Conservation (phyloP, 2,329 filamentous ascomycete species). For the Monosporascus sp. region DNA sequence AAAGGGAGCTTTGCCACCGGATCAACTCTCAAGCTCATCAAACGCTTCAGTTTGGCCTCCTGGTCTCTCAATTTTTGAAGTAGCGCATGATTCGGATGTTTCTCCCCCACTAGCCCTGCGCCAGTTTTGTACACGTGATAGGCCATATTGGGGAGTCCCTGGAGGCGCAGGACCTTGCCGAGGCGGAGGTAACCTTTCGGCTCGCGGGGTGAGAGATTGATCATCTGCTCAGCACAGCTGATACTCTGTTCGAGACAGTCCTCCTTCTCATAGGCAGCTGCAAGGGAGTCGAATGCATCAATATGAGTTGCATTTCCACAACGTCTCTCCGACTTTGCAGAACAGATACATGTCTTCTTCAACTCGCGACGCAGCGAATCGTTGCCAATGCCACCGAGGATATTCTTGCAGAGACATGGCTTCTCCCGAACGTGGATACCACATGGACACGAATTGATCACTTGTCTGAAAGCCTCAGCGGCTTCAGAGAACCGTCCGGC, state of each 20-base stretch:
- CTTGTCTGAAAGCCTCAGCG: constrained; percentile 5
- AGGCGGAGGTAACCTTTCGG: constrained; percentile 24
- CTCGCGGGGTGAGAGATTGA: constrained; percentile 22
- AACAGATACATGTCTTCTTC: constrained; percentile 18
- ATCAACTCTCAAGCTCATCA: constrained; percentile 13
- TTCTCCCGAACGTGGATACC: constrained; percentile 9
- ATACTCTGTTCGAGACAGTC: constrained; percentile 10
- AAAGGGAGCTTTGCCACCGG: constrained; percentile 18
- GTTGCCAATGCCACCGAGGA: constrained; percentile 14
- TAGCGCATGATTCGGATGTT: constrained; percentile 15
- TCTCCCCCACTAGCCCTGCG: constrained; percentile 18
- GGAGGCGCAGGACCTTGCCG: constrained; percentile 20
- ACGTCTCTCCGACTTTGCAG: constrained; percentile 14
- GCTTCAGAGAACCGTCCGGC: not conserved
- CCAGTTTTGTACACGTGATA: constrained; percentile 20
- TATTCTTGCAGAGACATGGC: constrained; percentile 13
- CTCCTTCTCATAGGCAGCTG: constrained; percentile 16
- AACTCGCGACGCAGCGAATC: constrained; percentile 15
- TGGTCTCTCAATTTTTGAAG: constrained; percentile 13
- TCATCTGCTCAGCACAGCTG: constrained; percentile 17
- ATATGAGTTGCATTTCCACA: constrained; percentile 20
- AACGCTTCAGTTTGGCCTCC: constrained; percentile 11
- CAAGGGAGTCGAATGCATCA: constrained; percentile 19
- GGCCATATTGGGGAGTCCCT: constrained; percentile 11
- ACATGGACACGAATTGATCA: constrained; percentile 16